Evolutionary conservation across 257 asterid species (phyloP).

Genomic region (Solanum sitiens): DNA sequence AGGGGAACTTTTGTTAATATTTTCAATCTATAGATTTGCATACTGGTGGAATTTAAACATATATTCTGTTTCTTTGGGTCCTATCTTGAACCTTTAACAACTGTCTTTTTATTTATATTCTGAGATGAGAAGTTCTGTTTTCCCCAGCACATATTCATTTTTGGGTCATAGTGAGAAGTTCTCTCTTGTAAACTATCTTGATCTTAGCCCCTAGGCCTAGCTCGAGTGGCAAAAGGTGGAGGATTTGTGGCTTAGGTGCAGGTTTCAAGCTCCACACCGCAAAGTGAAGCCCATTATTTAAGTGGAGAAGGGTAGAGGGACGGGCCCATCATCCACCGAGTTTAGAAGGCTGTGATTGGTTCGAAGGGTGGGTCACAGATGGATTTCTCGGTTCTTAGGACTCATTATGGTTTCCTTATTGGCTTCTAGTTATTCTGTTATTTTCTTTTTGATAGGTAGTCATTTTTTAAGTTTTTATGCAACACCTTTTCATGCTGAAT

Average conservation of each 20-base stretch:
- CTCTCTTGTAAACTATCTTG: background rate
- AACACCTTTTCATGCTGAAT: background rate
- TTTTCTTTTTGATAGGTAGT: background rate
- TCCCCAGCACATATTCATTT: background rate
- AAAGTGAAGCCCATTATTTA: background rate
- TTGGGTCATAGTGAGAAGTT: background rate
- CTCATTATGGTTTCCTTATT: background rate
- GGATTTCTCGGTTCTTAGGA: background rate
- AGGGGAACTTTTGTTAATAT: background rate
- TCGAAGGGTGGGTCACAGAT: background rate
- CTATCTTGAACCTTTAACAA: background rate
- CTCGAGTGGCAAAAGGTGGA: background rate
- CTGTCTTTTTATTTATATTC: background rate
- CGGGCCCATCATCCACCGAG: background rate
- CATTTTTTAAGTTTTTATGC: background rate
- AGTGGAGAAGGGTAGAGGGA: background rate
- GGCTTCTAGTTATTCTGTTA: background rate
- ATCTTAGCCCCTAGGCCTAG: background rate
- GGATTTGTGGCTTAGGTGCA: background rate
- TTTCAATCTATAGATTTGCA: background rate
- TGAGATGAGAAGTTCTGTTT: background rate
- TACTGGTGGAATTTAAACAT: background rate
- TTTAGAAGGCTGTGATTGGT: background rate
- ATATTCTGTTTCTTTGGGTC: background rate
- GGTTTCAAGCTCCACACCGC: background rate